A percentile compares a stretch with the other conserved stretches of the same genome.
These are phyloP conservation scores for Gossypium anomalum DNA, from an alignment of 345 rosid genomes.

Conservation along the genomic window DNA sequence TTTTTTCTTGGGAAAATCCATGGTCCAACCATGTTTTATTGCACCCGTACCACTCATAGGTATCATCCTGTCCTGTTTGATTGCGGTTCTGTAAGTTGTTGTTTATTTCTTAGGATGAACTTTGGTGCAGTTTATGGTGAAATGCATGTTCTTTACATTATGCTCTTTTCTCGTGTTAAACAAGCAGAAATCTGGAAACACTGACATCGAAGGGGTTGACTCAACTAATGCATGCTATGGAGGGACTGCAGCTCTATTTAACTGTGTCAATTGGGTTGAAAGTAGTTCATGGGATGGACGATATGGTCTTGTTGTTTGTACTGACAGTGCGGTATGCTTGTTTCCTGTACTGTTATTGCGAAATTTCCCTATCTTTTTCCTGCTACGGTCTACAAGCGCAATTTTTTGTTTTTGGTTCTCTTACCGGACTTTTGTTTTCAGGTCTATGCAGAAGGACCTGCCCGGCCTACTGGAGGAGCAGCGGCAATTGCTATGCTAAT, in stretches of 20 bases:
- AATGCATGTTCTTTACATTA: background rate
- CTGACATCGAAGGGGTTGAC: slow-evolving; percentile 98
- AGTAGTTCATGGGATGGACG: slow-evolving; percentile 99
- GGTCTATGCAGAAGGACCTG: slow-evolving; percentile 99
- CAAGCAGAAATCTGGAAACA: slow-evolving; percentile 83
- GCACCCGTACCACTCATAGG: background rate
- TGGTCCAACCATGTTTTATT: background rate
- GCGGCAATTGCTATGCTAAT: slow-evolving; percentile 91
- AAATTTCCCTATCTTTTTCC: background rate
- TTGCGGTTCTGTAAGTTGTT: background rate
- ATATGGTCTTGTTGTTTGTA: slow-evolving; percentile 89
- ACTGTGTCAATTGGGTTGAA: slow-evolving; percentile 99
- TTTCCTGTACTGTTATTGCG: slow-evolving; percentile 1
- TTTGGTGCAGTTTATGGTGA: background rate
- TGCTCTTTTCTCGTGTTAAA: slow-evolving; percentile 22
- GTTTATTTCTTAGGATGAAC: background rate
- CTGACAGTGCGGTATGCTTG: slow-evolving; percentile 91
- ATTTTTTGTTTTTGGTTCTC: background rate
- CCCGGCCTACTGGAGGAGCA: slow-evolving; percentile 99
- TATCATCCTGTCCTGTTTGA: background rate
- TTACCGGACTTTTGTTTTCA: slow-evolving; percentile 32
- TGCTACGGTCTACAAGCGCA: background rate
- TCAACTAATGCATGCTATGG: slow-evolving; percentile 98
- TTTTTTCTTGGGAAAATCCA: background rate
- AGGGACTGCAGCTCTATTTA: slow-evolving; percentile 95